phyloP scores from a whole-genome alignment of 495 filamentous ascomycete genomes.

The Daldinia loculata region DNA sequence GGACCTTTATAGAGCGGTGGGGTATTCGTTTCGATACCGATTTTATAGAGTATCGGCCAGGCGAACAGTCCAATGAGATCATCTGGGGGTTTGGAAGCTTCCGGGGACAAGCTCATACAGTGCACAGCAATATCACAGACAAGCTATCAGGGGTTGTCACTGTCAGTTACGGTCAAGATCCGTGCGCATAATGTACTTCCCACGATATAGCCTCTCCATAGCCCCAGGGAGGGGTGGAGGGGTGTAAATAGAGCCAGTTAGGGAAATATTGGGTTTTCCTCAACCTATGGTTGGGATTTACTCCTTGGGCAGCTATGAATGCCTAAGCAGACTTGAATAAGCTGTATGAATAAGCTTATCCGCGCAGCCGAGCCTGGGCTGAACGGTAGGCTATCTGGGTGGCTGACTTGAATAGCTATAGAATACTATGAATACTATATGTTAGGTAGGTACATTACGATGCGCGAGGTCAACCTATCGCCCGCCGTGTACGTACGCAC shows the following conservation, averaged over 20 bases:
- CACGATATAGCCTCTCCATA: not conserved
- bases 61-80: slow-evolving; percentile 9
- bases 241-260: not conserved
- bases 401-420: no score
- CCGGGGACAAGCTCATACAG: slow-evolving; percentile 20
- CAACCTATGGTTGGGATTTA: not conserved
- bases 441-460: no score
- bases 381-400: no score
- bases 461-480: no score
- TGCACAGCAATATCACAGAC: not conserved
- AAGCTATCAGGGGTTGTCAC: not conserved
- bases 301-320: not conserved
- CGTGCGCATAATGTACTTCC: slow-evolving; percentile 3
- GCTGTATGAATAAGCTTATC: no score
- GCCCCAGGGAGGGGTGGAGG: not conserved
- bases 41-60: slow-evolving; percentile 6
- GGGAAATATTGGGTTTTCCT: not conserved
- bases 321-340: no score
- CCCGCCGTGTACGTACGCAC: no score
- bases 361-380: no score
- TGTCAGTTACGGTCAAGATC: slow-evolving; percentile 8
- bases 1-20: slow-evolving; percentile 1
- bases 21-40: slow-evolving; percentile 15
- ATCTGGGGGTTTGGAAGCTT: slow-evolving; percentile 37
- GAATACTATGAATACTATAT: no score